Conservation (phyloP, 805 yeast genomes). For the Kodamaea laetipori region DNA sequence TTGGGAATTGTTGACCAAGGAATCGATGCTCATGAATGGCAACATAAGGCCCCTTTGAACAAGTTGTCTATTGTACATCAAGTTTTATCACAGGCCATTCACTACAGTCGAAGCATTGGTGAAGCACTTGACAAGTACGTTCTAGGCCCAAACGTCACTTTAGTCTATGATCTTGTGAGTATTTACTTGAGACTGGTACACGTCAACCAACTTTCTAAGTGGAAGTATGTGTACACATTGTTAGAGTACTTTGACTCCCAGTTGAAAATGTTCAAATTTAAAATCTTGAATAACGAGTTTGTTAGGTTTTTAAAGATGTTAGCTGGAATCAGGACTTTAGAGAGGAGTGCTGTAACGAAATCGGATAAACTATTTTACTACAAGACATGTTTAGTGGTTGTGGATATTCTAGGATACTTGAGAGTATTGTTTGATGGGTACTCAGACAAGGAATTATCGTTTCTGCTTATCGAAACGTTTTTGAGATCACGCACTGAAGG, state of each 20-base stretch:
- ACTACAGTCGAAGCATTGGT: constrained; percentile 21
- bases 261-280: constrained; percentile 22
- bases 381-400: constrained; percentile 11
- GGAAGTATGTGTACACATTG: constrained; percentile 32
- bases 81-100: constrained; percentile 26
- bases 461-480: background rate
- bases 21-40: constrained; percentile 27
- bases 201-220: constrained; percentile 24
- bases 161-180: constrained; percentile 32
- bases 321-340: constrained; percentile 18
- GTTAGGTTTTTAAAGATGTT: constrained; percentile 28
- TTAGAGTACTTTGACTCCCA: constrained; percentile 23
- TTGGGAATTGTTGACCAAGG: constrained; percentile 32
- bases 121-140: constrained; percentile 27
- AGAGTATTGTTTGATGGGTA: constrained; percentile 36
- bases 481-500: background rate
- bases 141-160: constrained; percentile 19
- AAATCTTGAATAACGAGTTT: constrained; percentile 23
- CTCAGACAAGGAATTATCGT: constrained; percentile 23
- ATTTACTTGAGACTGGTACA: constrained; percentile 29
- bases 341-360: background rate
- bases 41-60: constrained; percentile 22
- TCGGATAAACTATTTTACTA: constrained; percentile 6
- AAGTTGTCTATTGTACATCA: constrained; percentile 28
- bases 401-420: constrained; percentile 22